Evolutionary conservation across 768 basidiomycete species (phyloP), one percentile per base, ranked within the genome.

Genomic region (Cubamyces lactineus): DNA sequence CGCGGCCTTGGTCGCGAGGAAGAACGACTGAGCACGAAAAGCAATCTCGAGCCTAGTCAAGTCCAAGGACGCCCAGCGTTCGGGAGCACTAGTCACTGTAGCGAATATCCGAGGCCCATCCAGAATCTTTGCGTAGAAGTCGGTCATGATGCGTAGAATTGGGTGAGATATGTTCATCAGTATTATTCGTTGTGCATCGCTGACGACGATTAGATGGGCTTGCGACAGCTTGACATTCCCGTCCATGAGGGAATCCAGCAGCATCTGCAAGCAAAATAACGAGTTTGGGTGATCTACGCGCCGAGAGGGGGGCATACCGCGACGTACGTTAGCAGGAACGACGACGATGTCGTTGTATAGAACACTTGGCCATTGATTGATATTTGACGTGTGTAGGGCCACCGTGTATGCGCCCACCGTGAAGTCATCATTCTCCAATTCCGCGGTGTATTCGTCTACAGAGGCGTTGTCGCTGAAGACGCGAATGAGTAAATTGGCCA

Each of bases 141-240:
- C 76, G 40, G 73, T 72, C 77, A 84, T 79, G 47, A 84, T 64
- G 62, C 77, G 78, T 26, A 77, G 70, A 48, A 83, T 72, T 11
- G 78, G 75, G 62, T 80, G 76, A 9, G 75, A 75, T 51, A 50
- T 53, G 5, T 62, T 51, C 53, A 60, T 56, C 7, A 57, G 77
- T 73, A 34, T 76, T 71, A 54, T 77, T 74, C 63, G 73, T 69
- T 54, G 77, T 66, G 78, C 79, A 56, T 83, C 75, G 49, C 70
- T 67, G 51, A 86, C 73, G 17, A 85, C 71, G 51, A 87, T 61
- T 23, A 79, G 66, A 62, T 79, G 75, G 26, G 82, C 58, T 64
- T 84, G 80, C 8, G 76, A 72, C 52, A 85, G 74, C 26, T 76
- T 67, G 58, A 83, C 70, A 23, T 70, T 69, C 23, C 78, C 78